phyloP scores from a whole-genome alignment of 2,329 filamentous ascomycete species.

The Dothideomycetidae sp. region DNA sequence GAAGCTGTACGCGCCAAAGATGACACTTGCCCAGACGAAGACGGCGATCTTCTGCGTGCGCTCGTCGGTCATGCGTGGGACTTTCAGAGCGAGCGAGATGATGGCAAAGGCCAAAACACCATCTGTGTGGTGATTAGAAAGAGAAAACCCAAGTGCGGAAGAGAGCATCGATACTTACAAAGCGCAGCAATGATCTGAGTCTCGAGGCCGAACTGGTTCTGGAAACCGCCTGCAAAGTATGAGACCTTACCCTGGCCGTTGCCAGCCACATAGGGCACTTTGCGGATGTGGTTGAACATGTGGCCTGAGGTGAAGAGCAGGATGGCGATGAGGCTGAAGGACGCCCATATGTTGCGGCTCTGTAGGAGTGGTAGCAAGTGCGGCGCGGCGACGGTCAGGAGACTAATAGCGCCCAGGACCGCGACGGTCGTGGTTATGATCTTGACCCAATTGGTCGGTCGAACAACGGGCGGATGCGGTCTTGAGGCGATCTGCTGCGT shows the following conservation, averaged over 20 bases:
- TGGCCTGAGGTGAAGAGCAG: conserved; percentile 90
- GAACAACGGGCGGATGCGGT: conserved; percentile 61
- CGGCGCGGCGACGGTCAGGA: conserved; percentile 56
- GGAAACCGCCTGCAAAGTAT: conserved; percentile 86
- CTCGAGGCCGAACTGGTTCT: conserved; percentile 85
- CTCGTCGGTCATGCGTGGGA: conserved; percentile 69
- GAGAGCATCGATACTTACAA: conserved; percentile 47
- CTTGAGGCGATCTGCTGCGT: conserved; percentile 60
- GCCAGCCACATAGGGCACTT: conserved; percentile 79
- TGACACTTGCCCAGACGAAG: conserved; percentile 59
- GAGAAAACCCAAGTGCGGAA: not conserved
- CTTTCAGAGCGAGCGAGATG: conserved; percentile 83
- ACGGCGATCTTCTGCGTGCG: conserved; percentile 70
- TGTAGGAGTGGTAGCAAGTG: conserved; percentile 70
- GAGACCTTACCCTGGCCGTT: conserved; percentile 73
- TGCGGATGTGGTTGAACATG: conserved; percentile 99
- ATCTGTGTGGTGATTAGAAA: conserved; percentile 33
- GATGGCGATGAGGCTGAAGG: conserved; percentile 73
- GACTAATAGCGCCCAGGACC: conserved; percentile 55
- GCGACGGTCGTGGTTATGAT: conserved; percentile 54
- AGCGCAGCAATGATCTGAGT: conserved; percentile 89
- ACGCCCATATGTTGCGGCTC: conserved; percentile 89
- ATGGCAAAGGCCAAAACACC: conserved; percentile 75
- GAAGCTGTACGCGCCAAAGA: conserved; percentile 84
- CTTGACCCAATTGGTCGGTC: conserved; percentile 77